These are phyloP conservation scores for Darksidea phi DNA, from an alignment of 495 filamentous ascomycete genomes.

Conservation along the genomic window DNA sequence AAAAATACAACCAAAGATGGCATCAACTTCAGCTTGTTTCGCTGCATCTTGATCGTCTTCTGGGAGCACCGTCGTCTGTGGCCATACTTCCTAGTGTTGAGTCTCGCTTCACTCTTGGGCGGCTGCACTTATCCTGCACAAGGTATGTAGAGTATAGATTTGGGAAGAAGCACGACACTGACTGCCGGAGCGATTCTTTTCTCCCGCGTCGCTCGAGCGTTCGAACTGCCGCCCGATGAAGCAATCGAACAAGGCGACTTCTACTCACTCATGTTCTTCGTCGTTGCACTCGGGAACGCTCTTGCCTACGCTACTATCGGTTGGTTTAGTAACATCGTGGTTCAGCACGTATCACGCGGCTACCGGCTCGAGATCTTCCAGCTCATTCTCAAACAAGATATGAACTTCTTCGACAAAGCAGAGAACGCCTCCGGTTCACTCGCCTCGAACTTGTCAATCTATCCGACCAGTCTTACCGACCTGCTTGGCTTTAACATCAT, in stretches of 20 bases:
- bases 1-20: not conserved
- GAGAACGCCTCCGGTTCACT: slow-evolving; percentile 82
- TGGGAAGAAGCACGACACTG: no score
- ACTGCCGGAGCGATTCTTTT: slow-evolving; percentile 36
- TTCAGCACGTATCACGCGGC: slow-evolving; percentile 33
- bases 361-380: slow-evolving; percentile 74
- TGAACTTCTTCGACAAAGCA: slow-evolving; percentile 81
- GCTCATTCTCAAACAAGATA: slow-evolving; percentile 85
- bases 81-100: slow-evolving; percentile 8
- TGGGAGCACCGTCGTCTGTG: slow-evolving; percentile 18
- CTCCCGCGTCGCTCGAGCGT: slow-evolving; percentile 33
- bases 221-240: slow-evolving; percentile 23
- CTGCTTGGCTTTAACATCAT: slow-evolving; percentile 41
- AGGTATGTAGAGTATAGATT: not conserved
- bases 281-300: slow-evolving; percentile 80
- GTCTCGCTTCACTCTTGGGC: slow-evolving; percentile 11
- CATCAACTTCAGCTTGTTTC: slow-evolving; percentile 19
- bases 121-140: slow-evolving; percentile 38
- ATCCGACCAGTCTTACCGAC: slow-evolving; percentile 47
- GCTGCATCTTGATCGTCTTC: slow-evolving; percentile 27
- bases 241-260: slow-evolving; percentile 56
- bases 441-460: slow-evolving; percentile 61
- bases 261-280: slow-evolving; percentile 91
- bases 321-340: slow-evolving; percentile 34
- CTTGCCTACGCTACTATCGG: slow-evolving; percentile 48